These are phyloP conservation scores for Candida glaebosa DNA, from an alignment of 805 yeast genomes.

Conservation along the genomic window DNA sequence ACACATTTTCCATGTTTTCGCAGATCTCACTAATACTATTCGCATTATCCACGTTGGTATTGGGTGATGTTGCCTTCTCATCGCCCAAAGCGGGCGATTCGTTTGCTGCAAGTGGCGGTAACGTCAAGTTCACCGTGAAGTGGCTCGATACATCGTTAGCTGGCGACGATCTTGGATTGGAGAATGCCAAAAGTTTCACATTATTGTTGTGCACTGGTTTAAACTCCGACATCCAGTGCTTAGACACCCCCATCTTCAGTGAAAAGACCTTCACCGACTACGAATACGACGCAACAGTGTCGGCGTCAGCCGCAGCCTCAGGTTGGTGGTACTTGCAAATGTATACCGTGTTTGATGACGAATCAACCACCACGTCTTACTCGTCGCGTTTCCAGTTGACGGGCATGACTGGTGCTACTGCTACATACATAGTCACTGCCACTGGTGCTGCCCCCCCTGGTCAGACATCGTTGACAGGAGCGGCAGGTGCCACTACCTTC, in stretches of 20 bases:
- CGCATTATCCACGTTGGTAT: slow-evolving; percentile 11
- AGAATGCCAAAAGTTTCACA: slow-evolving; percentile 42
- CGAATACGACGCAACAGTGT: slow-evolving; percentile 41
- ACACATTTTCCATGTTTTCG: neutral
- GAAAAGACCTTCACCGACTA: slow-evolving; percentile 14
- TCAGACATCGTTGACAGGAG: slow-evolving; percentile 31
- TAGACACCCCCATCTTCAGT: slow-evolving; percentile 25
- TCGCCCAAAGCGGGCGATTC: slow-evolving; percentile 39
- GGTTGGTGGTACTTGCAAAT: slow-evolving; percentile 79
- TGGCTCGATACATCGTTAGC: slow-evolving; percentile 27
- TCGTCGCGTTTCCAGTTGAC: slow-evolving; percentile 59
- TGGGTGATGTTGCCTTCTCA: slow-evolving; percentile 47
- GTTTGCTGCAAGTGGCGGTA: slow-evolving; percentile 37
- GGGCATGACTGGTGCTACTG: slow-evolving; percentile 72
- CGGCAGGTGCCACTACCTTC: slow-evolving; percentile 17
- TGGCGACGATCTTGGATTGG: slow-evolving; percentile 28
- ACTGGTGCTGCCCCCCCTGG: slow-evolving; percentile 41
- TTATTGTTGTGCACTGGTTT: slow-evolving; percentile 70
- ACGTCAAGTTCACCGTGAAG: slow-evolving; percentile 25
- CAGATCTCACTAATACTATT: neutral
- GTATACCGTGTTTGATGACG: slow-evolving; percentile 39
- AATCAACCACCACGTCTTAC: slow-evolving; percentile 59
- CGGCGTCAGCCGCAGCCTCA: slow-evolving; percentile 44
- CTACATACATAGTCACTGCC: slow-evolving; percentile 38
- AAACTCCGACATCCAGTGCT: slow-evolving; percentile 42